phyloP scores from a whole-genome alignment of 2,329 filamentous ascomycete genomes.

The Emydomyces testavorans region DNA sequence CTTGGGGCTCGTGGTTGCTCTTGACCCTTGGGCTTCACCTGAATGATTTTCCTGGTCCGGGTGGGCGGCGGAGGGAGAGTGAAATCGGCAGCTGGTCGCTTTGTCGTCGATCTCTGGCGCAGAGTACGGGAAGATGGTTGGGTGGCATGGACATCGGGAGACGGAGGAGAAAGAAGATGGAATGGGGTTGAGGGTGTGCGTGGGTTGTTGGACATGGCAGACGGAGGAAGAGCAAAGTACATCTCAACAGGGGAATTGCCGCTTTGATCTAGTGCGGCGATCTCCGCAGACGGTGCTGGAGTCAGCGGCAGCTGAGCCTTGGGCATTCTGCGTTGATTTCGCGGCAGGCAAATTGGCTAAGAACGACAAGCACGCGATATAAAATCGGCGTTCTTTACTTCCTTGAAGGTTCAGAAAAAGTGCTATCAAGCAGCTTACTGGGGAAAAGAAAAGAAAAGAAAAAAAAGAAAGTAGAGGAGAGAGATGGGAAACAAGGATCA shows the following conservation, averaged over 20 bases:
- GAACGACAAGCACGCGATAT: neutral
- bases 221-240: conserved; percentile 64
- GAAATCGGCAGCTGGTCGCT: conserved; percentile 45
- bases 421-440: neutral
- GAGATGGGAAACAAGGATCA: conserved; percentile 1
- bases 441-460: neutral
- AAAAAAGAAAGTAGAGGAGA: neutral
- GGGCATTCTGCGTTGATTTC: conserved; percentile 44
- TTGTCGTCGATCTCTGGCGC: conserved; percentile 27
- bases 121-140: conserved; percentile 13
- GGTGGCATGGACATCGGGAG: conserved; percentile 29
- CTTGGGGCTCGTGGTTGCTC: conserved; percentile 26
- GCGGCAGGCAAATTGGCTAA: conserved; percentile 3
- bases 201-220: conserved; percentile 35
- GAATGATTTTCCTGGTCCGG: conserved; percentile 87
- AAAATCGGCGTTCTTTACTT: neutral
- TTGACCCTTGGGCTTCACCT: conserved; percentile 67
- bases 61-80: conserved; percentile 84
- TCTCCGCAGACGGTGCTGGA: conserved; percentile 68
- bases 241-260: conserved; percentile 42
- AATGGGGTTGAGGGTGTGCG: conserved; percentile 34
- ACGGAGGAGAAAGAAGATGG: conserved; percentile 36
- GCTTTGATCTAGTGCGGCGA: conserved; percentile 42
- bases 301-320: conserved; percentile 58
- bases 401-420: neutral